These are phyloP conservation scores for Dacryopinax primogenitus DNA, from an alignment of 768 basidiomycete species.

Conservation along the genomic window DNA sequence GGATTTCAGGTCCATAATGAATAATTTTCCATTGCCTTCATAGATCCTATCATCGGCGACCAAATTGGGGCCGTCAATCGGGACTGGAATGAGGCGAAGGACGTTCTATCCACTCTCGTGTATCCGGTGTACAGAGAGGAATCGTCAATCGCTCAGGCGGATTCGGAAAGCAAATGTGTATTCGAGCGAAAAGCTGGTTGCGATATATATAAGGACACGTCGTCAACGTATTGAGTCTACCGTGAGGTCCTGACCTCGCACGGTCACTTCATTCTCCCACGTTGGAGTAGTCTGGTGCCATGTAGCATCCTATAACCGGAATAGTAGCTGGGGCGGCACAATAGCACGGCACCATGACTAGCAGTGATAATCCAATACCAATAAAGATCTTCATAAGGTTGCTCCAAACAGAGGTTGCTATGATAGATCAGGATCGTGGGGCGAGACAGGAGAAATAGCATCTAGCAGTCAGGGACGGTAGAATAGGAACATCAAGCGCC, in stretches of 20 bases:
- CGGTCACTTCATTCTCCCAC: background rate
- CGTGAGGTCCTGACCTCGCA: background rate
- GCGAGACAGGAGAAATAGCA: too few species aligned
- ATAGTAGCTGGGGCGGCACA: background rate
- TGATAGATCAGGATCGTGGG: too few species aligned
- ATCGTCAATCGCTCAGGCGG: background rate
- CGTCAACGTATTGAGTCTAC: background rate
- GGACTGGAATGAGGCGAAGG: constrained; percentile 31
- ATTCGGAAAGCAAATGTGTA: background rate
- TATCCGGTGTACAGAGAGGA: constrained; percentile 15
- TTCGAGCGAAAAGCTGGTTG: background rate
- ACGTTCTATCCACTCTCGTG: constrained; percentile 38
- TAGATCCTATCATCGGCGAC: constrained; percentile 38
- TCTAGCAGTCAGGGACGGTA: too few species aligned
- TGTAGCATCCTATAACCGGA: background rate
- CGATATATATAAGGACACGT: background rate
- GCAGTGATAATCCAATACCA: too few species aligned
- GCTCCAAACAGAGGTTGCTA: too few species aligned
- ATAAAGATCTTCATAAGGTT: too few species aligned
- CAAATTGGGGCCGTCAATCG: constrained; percentile 31
- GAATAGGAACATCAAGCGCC: too few species aligned
- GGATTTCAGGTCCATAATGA: constrained; percentile 23
- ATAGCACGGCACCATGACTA: too few species aligned
- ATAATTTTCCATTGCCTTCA: constrained; percentile 41
- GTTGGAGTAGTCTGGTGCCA: background rate